Evolutionary conservation across 352 stramenopile genomes (phyloP).

Genomic region (Pythium aristosporum): DNA sequence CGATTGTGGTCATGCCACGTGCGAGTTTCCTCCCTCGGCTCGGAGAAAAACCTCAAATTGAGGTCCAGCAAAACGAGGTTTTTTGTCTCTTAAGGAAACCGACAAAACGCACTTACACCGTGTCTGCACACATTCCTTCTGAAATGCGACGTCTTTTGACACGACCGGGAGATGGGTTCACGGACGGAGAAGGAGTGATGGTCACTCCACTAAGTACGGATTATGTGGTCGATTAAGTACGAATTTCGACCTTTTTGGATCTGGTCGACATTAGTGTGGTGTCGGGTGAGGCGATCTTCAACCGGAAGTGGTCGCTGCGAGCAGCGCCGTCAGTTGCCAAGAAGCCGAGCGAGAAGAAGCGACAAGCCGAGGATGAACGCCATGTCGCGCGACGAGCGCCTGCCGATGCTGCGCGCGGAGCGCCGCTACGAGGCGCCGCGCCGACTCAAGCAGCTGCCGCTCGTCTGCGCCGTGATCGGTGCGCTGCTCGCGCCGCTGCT

Average conservation of each 20-base stretch:
- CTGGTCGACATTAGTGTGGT: conserved; percentile 6
- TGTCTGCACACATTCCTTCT: conserved; percentile 5
- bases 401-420: conserved; percentile 31
- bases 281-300: neutral
- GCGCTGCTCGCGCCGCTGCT: conserved; percentile 32
- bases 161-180: conserved; percentile 8
- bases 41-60: conserved; percentile 10
- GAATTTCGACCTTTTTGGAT: neutral
- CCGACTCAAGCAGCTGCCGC: conserved; percentile 31
- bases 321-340: neutral
- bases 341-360: neutral
- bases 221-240: conserved; percentile 5
- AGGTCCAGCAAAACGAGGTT: conserved; percentile 9
- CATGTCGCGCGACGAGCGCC: conserved; percentile 23
- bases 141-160: neutral
- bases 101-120: neutral
- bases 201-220: conserved; percentile 14
- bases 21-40: conserved; percentile 5
- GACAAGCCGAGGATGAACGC: neutral
- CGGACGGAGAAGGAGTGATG: conserved; percentile 8
- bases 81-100: conserved; percentile 4
- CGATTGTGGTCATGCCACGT: conserved; percentile 24
- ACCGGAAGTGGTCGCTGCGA: neutral
- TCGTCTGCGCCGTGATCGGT: conserved; percentile 38
- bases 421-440: conserved; percentile 15